Base-by-base conservation (phyloP, 2,329 filamentous ascomycete species). In the Diaporthe citriasiana region DNA sequence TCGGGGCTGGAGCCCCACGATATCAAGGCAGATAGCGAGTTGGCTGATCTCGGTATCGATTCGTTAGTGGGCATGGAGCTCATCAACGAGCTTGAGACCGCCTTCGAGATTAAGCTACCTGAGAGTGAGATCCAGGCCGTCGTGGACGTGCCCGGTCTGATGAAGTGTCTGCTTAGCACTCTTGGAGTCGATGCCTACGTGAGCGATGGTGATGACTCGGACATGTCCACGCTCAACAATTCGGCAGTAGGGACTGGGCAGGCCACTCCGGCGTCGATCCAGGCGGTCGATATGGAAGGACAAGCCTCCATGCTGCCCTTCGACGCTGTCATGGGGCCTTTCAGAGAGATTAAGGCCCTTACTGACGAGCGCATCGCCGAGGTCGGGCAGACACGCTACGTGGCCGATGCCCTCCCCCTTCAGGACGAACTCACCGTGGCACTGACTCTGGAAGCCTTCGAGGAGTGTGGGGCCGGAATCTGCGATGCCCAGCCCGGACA, bases 51-150 rank as follows among this genome's bases (percentile, higher is more conserved):
- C 3, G 87, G 87, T 1, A 86, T 88, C 42, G 87, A 89, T 77
- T 89, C 87, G 0, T 80, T 89, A 0, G 85, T 87, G 82, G 84
- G 81, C 0, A 88, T 87, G 84, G 87, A 89, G 76, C 75, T 88
- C 65, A 82, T 79, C 0, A 80, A 80, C 1, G 87, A 88, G 69
- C 75, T 87, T 4, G 83, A 86, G 59, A 69, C 72, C 1, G 76
- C 76, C 0, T 86, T 88, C 72, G 79, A 82, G 7, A 80, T 79
- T 56, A 80, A 71, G 59, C 69, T 77, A 33, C 68, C 53, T 17
- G 68, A 60, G 15, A 66, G 10, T 19, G 74, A 74, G 17, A 50
- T 70, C 33, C 68, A 68, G 27, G 50, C 30, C 8, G 70, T 57
- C 2, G 33, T 53, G 30, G 63, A 72, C n/a, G 30, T 74, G 2